Conservation (phyloP, 371 early-diverging fungal genomes). For the Rhizopus sp. region DNA sequence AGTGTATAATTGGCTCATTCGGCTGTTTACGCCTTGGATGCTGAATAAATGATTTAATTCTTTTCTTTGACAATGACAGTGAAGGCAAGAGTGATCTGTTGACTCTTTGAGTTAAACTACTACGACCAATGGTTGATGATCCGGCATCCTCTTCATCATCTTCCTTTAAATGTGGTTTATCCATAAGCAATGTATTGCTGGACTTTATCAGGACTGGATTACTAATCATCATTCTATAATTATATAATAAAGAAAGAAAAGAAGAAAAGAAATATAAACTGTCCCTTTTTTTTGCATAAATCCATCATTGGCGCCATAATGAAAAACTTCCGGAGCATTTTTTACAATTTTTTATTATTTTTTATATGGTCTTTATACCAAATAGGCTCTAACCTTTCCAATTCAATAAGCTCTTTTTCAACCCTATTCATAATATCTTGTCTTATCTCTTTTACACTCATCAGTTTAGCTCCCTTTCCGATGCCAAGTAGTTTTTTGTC, state of each 20-base stretch:
- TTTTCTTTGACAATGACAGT: background rate
- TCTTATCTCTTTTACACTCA: conserved; percentile 16
- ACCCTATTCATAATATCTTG: conserved; percentile 15
- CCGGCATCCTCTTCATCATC: background rate
- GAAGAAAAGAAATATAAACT: background rate
- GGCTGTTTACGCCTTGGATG: conserved; percentile 4
- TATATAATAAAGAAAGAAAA: background rate
- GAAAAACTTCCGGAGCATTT: background rate
- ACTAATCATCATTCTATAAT: background rate
- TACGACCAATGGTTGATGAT: no score
- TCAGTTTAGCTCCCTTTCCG: conserved; percentile 13
- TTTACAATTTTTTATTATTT: conserved; percentile 9
- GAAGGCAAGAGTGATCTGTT: background rate
- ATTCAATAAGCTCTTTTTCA: conserved; percentile 12
- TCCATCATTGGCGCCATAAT: no score
- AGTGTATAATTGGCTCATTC: conserved; percentile 39
- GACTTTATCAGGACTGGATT: background rate
- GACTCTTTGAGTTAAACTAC: background rate
- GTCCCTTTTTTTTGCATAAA: no score
- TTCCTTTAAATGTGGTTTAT: conserved; percentile 1
- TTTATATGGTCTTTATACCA: conserved; percentile 27
- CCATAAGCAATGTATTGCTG: background rate
- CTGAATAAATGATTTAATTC: conserved; percentile 4
- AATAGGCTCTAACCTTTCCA: conserved; percentile 22
- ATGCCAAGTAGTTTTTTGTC: conserved; percentile 21